A percentile compares a stretch with the other conserved stretches of the same genome.
phyloP scores from a whole-genome alignment of 2,329 filamentous ascomycete genomes.

The Aspergillus luchuensis region DNA sequence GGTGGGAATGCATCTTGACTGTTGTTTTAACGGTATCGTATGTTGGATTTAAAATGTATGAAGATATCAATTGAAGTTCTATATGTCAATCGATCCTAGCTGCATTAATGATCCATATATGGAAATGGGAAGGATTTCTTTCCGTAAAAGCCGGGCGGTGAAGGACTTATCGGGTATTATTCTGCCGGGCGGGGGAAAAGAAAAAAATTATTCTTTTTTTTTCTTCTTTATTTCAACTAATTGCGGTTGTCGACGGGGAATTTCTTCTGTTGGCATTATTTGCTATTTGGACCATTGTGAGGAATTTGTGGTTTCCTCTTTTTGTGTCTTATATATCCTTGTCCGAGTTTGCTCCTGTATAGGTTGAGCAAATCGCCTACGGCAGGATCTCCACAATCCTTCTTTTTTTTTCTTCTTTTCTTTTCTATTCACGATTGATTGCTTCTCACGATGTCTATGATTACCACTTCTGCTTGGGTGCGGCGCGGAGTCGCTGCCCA shows the following conservation, averaged over 20 bases:
- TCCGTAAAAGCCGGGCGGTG: constrained; percentile 30
- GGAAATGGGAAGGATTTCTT: constrained; percentile 8
- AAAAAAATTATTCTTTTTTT: constrained; percentile 6
- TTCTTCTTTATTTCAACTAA: not conserved
- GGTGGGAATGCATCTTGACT: constrained; percentile 86
- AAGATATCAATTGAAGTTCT: not conserved
- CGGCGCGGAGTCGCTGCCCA: constrained; percentile 74
- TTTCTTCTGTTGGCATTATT: not conserved
- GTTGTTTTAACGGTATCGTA: not conserved
- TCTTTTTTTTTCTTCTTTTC: constrained; percentile 12
- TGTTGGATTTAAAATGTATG: not conserved
- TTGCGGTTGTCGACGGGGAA: not conserved
- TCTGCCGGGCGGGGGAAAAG: constrained; percentile 36
- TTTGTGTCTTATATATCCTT: not conserved
- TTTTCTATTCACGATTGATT: not conserved
- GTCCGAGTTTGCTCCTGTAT: not conserved
- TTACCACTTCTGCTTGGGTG: constrained; percentile 75
- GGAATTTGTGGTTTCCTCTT: too few relatives aligned
- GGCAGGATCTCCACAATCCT: too few relatives aligned
- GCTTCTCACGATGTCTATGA: constrained; percentile 60
- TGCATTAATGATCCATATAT: not conserved
- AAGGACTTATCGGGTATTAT: constrained; percentile 24
- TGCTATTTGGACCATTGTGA: not conserved
- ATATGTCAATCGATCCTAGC: too few relatives aligned
- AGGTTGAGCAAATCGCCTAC: too few relatives aligned